Conservation (phyloP, 345 rosid genomes). For the Passiflora organensis region DNA sequence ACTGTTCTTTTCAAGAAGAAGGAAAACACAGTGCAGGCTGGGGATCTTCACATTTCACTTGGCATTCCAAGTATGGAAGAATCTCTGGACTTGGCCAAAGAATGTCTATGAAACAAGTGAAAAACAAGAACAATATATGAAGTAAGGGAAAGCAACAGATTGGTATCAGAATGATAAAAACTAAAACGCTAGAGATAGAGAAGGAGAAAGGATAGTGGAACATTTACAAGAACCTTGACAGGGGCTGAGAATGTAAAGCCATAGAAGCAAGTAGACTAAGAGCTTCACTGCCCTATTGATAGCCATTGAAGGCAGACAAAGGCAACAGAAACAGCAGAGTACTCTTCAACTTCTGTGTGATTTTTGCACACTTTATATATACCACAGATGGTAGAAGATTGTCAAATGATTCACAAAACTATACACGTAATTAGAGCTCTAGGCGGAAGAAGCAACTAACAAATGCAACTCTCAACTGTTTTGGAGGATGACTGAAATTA, state of each 20-base stretch:
- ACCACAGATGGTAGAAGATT: neutral
- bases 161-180: neutral
- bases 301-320: slow-evolving; percentile 18
- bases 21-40: too few relatives aligned
- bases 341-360: slow-evolving; percentile 10
- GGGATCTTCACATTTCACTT: too few relatives aligned
- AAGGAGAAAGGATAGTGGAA: neutral
- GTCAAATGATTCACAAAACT: too few relatives aligned
- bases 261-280: slow-evolving; percentile 6
- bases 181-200: neutral
- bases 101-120: neutral
- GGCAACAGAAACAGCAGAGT: neutral
- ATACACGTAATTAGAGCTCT: neutral
- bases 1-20: too few relatives aligned
- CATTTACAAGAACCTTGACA: slow-evolving; percentile 14
- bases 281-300: slow-evolving; percentile 2
- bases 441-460: neutral
- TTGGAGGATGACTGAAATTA: neutral
- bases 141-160: neutral
- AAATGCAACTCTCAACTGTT: slow-evolving; percentile 2
- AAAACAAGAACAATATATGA: neutral
- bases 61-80: too few relatives aligned
- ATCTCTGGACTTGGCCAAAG: neutral
- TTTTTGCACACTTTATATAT: neutral
- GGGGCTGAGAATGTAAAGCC: slow-evolving; percentile 13